These are phyloP conservation scores for Populus tomentosa DNA, from an alignment of 441 rosid genomes.

Conservation along the genomic window DNA sequence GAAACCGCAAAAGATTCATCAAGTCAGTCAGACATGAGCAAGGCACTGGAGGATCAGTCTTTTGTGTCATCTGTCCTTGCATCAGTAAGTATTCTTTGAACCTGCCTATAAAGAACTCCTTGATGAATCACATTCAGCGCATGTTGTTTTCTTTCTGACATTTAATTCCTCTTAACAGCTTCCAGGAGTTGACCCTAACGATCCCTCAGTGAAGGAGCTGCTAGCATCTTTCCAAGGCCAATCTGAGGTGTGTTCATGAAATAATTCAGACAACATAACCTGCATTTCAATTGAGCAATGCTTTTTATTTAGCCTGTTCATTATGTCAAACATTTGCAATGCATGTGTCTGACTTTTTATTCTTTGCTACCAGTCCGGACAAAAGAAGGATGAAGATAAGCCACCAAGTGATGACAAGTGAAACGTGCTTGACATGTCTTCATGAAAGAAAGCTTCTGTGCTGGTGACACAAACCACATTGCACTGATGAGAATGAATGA, in stretches of 20 bases:
- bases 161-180: conserved; percentile 36
- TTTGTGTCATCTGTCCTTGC: conserved; percentile 61
- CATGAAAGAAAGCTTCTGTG: neutral
- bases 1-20: conserved; percentile 39
- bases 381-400: conserved; percentile 45
- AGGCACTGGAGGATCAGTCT: conserved; percentile 60
- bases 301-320: neutral
- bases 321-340: neutral
- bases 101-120: neutral
- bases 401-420: conserved; percentile 41
- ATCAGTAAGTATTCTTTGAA: conserved; percentile 34
- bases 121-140: neutral
- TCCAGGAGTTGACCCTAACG: conserved; percentile 72
- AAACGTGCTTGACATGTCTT: conserved; percentile 7
- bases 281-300: neutral
- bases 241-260: conserved; percentile 43
- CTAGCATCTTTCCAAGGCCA: conserved; percentile 58
- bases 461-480: neutral
- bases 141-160: neutral
- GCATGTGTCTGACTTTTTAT: neutral
- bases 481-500: neutral
- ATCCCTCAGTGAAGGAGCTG: conserved; percentile 62
- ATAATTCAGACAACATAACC: neutral
- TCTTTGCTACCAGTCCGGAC: conserved; percentile 19
- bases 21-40: conserved; percentile 45